phyloP scores from a whole-genome alignment of 2,329 filamentous ascomycete species.

The Neodidymelliopsis sp. region DNA sequence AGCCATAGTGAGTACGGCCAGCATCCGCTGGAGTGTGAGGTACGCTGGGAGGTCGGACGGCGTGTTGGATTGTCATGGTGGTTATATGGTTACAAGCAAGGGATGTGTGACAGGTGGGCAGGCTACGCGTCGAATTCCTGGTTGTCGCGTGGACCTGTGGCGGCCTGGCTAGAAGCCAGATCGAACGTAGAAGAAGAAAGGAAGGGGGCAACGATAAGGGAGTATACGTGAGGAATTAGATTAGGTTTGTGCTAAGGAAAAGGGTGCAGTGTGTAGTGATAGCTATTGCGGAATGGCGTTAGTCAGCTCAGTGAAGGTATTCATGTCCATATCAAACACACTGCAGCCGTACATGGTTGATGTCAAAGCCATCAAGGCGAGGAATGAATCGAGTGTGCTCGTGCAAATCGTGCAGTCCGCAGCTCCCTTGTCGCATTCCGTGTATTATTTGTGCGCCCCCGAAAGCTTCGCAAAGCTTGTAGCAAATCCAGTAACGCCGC shows the following conservation, averaged over 20 bases:
- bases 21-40: slow-evolving; percentile 18
- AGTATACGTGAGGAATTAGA: not conserved
- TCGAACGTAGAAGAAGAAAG: slow-evolving; percentile 6
- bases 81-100: slow-evolving; percentile 29
- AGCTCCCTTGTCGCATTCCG: slow-evolving; percentile 22
- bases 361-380: not conserved
- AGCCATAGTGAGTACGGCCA: slow-evolving; percentile 34
- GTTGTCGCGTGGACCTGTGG: slow-evolving; percentile 19
- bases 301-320: slow-evolving; percentile 1
- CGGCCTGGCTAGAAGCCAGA: slow-evolving; percentile 3
- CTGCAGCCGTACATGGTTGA: not conserved
- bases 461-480: slow-evolving; percentile 34
- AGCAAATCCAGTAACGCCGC: slow-evolving; percentile 20
- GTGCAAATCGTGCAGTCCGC: slow-evolving; percentile 6
- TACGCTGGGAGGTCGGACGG: slow-evolving; percentile 1
- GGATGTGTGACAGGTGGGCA: slow-evolving; percentile 21
- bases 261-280: not conserved
- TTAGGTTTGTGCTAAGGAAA: not conserved
- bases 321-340: not conserved
- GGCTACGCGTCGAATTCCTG: slow-evolving; percentile 40
- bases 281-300: not conserved
- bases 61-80: slow-evolving; percentile 9
- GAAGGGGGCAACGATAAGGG: slow-evolving; percentile 9
- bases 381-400: slow-evolving; percentile 13
- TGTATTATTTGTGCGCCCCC: slow-evolving; percentile 22